Evolutionary conservation across 1,284 basidiomycete genomes (phyloP).

Genomic region (Cerrena zonata): DNA sequence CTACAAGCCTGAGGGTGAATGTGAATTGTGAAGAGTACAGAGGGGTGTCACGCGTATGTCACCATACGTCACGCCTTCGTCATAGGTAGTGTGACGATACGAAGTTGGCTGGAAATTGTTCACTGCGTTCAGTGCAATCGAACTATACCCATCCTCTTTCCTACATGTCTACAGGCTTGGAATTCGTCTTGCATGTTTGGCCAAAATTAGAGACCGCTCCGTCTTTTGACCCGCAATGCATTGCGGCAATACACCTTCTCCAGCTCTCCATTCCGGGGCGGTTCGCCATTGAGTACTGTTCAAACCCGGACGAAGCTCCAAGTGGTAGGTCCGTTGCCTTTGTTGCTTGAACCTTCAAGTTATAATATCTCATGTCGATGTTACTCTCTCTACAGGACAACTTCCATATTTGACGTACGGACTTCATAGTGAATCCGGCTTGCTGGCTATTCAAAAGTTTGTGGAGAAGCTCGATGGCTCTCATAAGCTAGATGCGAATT

Average conservation of each 20-base stretch:
- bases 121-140: neutral
- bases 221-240: slow-evolving; percentile 60
- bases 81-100: neutral
- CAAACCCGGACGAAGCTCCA: slow-evolving; percentile 70
- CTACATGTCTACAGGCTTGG: neutral
- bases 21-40: neutral
- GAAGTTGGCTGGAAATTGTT: neutral
- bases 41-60: neutral
- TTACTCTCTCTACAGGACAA: slow-evolving; percentile 42
- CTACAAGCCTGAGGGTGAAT: neutral
- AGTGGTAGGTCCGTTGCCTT: slow-evolving; percentile 48
- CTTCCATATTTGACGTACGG: slow-evolving; percentile 65
- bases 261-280: slow-evolving; percentile 60
- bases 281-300: slow-evolving; percentile 56
- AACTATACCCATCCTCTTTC: neutral
- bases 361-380: neutral
- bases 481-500: slow-evolving; percentile 39
- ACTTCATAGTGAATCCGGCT: slow-evolving; percentile 42
- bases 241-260: slow-evolving; percentile 60
- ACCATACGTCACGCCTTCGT: neutral
- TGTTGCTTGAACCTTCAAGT: neutral
- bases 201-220: slow-evolving; percentile 57
- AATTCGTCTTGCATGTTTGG: slow-evolving; percentile 54
- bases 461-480: slow-evolving; percentile 41
- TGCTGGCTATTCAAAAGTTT: slow-evolving; percentile 61